A percentile compares a stretch with the other conserved stretches of the same genome.
These are phyloP conservation scores for Lactifluus echinatus DNA, from an alignment of 768 basidiomycete genomes.

Conservation along the genomic window DNA sequence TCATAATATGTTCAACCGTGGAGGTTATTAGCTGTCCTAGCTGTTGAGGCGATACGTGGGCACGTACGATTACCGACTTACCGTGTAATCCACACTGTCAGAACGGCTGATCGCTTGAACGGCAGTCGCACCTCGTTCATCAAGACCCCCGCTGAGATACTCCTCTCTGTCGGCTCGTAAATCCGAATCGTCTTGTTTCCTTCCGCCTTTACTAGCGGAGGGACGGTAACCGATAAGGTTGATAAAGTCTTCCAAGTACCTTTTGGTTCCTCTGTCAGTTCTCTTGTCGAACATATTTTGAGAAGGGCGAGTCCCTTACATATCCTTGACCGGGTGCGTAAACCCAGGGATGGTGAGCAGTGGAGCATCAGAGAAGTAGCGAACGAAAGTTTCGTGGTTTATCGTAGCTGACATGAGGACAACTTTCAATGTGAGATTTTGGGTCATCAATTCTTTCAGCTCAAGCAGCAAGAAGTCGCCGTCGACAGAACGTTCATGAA, in stretches of 20 bases:
- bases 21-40: slow-evolving; percentile 30
- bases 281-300: background rate
- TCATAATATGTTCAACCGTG: slow-evolving; percentile 54
- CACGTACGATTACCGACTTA: slow-evolving; percentile 24
- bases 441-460: slow-evolving; percentile 62
- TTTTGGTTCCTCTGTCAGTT: slow-evolving; percentile 1
- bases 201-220: slow-evolving; percentile 1
- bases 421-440: slow-evolving; percentile 61
- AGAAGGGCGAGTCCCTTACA: slow-evolving; percentile 33
- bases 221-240: slow-evolving; percentile 12
- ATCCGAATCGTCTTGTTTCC: slow-evolving; percentile 14
- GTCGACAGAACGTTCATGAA: slow-evolving; percentile 88
- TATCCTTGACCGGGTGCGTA: slow-evolving; percentile 68
- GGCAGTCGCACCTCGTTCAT: slow-evolving; percentile 40
- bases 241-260: slow-evolving; percentile 19
- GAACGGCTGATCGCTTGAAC: slow-evolving; percentile 54
- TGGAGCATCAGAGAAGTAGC: slow-evolving; percentile 78
- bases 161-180: slow-evolving; percentile 23
- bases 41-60: background rate
- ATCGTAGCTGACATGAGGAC: slow-evolving; percentile 94
- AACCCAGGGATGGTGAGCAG: slow-evolving; percentile 78
- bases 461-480: slow-evolving; percentile 85
- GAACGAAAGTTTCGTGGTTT: slow-evolving; percentile 76
- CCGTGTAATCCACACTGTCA: slow-evolving; percentile 68
- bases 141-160: slow-evolving; percentile 45